Base-by-base conservation (phyloP, 2,329 filamentous ascomycete species). In the Talaromyces sp. region DNA sequence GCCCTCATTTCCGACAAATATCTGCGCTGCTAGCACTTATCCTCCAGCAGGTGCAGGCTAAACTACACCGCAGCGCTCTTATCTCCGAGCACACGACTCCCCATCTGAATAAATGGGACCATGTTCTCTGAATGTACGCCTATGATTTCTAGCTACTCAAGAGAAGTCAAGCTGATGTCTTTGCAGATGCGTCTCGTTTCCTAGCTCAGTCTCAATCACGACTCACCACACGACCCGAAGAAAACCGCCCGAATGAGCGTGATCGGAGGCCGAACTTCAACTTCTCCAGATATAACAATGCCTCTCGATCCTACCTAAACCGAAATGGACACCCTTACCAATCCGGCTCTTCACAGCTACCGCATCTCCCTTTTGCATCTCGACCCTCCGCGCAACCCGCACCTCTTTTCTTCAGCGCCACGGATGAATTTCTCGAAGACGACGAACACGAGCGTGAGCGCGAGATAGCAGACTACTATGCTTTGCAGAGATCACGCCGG, bases 121-220 rank as follows among this genome's bases (percentile, higher is more conserved):
- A 92, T 93, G 90, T 92, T 92, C 81, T 96, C 92, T 65, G 92
- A 96, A 88, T 96, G 92, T 96, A 85, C 81, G 91, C 69, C 35
- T 56, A 49, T 60, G n/a, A 24, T n/a, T 9, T 10, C 49, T 49
- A 37, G 16, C n/a, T 35, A 10, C 47, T 13, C 31, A 27, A 35
- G 4, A 33, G 8, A 33, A 31, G 10, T 3, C 16, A 35, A 11
- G 5, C 62, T 66, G 31, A 66, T 41, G 13, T 5, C 16, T 33
- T 41, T 5, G 10, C 13, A 97, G 95, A 98, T 89, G 95, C 95
- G 73, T 98, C 94, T 70, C 90, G 90, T 72, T 99, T 99, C 78
- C 88, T 99, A 73, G 92, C 93, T 67, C 95, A 98, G 86, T 97
- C 93, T 70, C 93, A 97, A 83, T 96, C 93, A 67, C 90, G 92